Evolutionary conservation across 2,329 filamentous ascomycete genomes (phyloP).

Genomic region (Nemania sp.): DNA sequence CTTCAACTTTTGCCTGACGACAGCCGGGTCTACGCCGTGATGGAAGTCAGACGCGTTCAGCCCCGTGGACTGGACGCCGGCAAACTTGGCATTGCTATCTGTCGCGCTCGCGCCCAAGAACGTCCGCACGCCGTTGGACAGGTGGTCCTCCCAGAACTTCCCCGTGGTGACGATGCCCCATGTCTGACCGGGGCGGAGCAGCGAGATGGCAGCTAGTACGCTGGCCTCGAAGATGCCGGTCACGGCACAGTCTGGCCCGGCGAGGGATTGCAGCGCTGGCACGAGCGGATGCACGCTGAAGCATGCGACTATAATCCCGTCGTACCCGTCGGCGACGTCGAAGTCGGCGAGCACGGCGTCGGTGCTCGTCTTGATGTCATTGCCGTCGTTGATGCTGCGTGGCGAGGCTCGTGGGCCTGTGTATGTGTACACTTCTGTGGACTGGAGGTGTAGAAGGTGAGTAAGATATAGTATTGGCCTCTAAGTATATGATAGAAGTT

Average conservation of each 20-base stretch:
- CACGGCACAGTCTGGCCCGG: constrained; percentile 53
- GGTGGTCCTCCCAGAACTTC: constrained; percentile 81
- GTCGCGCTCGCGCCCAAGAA: constrained; percentile 68
- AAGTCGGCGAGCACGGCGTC: constrained; percentile 70
- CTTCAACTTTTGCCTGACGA: constrained; percentile 74
- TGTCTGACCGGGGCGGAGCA: constrained; percentile 56
- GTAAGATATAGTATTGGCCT: neutral
- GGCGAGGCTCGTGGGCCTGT: constrained; percentile 74
- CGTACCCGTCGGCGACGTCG: constrained; percentile 62
- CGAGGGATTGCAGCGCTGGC: constrained; percentile 59
- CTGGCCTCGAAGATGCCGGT: constrained; percentile 91
- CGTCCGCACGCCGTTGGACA: constrained; percentile 72
- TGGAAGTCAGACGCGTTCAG: constrained; percentile 85
- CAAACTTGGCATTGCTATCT: constrained; percentile 66
- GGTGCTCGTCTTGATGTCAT: constrained; percentile 74
- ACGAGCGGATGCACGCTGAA: constrained; percentile 89
- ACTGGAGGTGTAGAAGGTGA: constrained; percentile 49
- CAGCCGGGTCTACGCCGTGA: constrained; percentile 69
- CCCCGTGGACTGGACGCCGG: constrained; percentile 85
- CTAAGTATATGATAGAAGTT: neutral
- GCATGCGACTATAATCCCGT: constrained; percentile 88
- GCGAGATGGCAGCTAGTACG: constrained; percentile 72
- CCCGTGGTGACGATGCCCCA: constrained; percentile 95
- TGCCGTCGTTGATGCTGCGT: constrained; percentile 80
- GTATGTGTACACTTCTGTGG: constrained; percentile 69